These are phyloP conservation scores for Ceriops decandra DNA, from an alignment of 345 rosid species.

Conservation along the genomic window DNA sequence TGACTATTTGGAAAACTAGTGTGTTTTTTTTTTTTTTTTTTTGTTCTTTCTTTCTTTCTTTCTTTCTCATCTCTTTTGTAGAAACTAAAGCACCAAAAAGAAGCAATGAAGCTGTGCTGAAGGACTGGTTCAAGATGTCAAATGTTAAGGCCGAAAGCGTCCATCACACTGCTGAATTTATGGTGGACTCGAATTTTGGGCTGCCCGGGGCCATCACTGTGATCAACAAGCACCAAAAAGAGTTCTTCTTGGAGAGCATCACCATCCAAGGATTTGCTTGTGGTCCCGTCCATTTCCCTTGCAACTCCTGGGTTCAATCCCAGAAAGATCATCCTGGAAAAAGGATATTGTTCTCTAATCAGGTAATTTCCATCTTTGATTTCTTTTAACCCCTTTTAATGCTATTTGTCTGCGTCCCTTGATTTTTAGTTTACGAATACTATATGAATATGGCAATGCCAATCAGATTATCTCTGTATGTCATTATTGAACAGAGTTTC, in stretches of 20 bases:
- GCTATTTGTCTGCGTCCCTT: no score
- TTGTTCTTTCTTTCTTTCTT: no score
- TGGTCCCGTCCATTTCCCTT: conserved; percentile 87
- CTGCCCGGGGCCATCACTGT: conserved; percentile 88
- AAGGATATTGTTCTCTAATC: conserved; percentile 78
- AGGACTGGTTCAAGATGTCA: conserved; percentile 81
- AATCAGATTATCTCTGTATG: conserved; percentile 1
- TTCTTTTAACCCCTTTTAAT: not conserved
- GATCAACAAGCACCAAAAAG: conserved; percentile 79
- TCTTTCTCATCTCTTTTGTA: conserved; percentile 7
- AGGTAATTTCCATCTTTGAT: conserved; percentile 41
- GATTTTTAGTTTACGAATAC: not conserved
- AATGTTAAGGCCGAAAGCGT: conserved; percentile 73
- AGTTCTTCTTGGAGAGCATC: conserved; percentile 82
- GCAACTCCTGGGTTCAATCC: conserved; percentile 95
- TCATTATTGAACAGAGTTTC: conserved; percentile 6
- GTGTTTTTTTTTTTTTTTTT: no score
- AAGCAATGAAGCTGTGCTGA: conserved; percentile 65
- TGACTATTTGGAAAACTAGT: no score
- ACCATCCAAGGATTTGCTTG: conserved; percentile 78
- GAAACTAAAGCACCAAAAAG: conserved; percentile 75
- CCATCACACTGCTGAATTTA: conserved; percentile 79
- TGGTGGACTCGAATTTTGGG: conserved; percentile 68
- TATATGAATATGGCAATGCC: conserved; percentile 1
- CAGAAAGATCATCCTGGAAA: conserved; percentile 52